These are phyloP conservation scores for Heterobasidion parviporum DNA, from an alignment of 1,284 basidiomycete species.

Conservation along the genomic window DNA sequence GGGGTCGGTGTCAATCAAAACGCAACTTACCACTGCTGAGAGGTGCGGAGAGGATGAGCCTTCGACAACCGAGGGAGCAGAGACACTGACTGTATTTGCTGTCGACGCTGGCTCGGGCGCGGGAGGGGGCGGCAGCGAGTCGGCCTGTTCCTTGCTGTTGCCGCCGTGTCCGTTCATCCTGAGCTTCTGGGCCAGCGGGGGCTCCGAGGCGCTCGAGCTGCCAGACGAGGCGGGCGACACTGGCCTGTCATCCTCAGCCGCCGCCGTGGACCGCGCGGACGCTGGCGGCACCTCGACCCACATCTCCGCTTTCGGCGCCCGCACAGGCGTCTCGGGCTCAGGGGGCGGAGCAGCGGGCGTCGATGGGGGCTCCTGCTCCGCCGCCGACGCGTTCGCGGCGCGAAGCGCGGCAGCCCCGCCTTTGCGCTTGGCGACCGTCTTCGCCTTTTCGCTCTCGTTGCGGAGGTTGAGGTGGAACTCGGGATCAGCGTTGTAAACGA, in stretches of 20 bases:
- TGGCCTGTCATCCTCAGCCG: slow-evolving; percentile 40
- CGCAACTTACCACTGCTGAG: background rate
- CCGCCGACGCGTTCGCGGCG: slow-evolving; percentile 8
- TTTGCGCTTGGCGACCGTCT: slow-evolving; percentile 39
- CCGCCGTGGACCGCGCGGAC: slow-evolving; percentile 9
- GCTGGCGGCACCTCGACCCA: slow-evolving; percentile 22
- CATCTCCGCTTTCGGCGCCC: slow-evolving; percentile 31
- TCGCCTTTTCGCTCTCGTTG: slow-evolving; percentile 46
- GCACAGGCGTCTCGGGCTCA: slow-evolving; percentile 45
- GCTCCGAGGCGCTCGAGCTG: slow-evolving; percentile 60
- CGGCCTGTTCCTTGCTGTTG: slow-evolving; percentile 13
- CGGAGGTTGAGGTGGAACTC: slow-evolving; percentile 57
- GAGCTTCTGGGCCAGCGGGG: slow-evolving; percentile 51
- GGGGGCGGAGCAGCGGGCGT: slow-evolving; percentile 33
- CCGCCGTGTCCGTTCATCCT: slow-evolving; percentile 41
- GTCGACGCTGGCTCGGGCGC: slow-evolving; percentile 9
- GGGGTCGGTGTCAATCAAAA: background rate
- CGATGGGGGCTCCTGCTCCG: slow-evolving; percentile 20
- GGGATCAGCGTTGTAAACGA: slow-evolving; percentile 67
- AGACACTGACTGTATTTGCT: slow-evolving; percentile 1
- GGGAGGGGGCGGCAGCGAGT: slow-evolving; percentile 9
- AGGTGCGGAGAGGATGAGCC: background rate
- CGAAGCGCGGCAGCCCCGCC: slow-evolving; percentile 24
- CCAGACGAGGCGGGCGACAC: slow-evolving; percentile 55
- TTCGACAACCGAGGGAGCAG: background rate